These are phyloP conservation scores for Pseudohalonectria lignicola DNA, from an alignment of 2,329 filamentous ascomycete species.

Conservation along the genomic window DNA sequence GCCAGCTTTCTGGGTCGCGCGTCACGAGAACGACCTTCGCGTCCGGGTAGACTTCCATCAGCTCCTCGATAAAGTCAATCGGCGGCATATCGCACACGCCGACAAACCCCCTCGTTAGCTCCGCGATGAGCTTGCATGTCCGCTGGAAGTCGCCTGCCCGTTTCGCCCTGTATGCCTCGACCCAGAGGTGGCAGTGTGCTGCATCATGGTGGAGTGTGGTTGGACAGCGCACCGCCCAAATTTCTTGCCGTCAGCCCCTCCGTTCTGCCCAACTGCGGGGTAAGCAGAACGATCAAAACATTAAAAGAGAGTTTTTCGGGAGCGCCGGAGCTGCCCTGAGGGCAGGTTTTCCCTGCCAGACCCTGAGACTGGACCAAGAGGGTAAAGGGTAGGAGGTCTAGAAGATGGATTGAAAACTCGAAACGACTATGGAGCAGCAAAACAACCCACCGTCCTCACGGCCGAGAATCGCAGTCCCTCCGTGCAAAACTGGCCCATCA, in stretches of 20 bases:
- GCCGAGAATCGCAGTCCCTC: constrained; percentile 26
- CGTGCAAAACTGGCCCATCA: constrained; percentile 35
- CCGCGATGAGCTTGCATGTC: constrained; percentile 11
- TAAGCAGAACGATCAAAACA: no score
- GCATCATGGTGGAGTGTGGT: no score
- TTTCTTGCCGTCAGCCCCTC: no score
- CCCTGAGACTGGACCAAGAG: no score
- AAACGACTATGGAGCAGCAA: no score
- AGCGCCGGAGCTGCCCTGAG: no score
- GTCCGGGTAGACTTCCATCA: constrained; percentile 30
- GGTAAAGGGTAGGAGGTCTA: no score
- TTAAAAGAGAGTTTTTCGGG: no score
- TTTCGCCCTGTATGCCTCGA: constrained; percentile 3
- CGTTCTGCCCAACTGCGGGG: no score
- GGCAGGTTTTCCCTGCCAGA: no score
- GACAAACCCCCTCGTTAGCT: constrained; percentile 23
- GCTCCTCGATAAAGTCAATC: constrained; percentile 24
- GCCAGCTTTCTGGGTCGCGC: constrained; percentile 19
- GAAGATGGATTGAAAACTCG: no score
- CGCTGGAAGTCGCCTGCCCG: constrained; percentile 2
- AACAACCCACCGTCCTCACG: constrained; percentile 21
- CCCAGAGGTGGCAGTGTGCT: constrained; percentile 3
- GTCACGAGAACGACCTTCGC: constrained; percentile 28
- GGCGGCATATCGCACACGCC: constrained; percentile 27
- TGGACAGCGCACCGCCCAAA: no score